phyloP scores from a whole-genome alignment of 805 yeast genomes.

The Saccharomycopsis sp. region DNA sequence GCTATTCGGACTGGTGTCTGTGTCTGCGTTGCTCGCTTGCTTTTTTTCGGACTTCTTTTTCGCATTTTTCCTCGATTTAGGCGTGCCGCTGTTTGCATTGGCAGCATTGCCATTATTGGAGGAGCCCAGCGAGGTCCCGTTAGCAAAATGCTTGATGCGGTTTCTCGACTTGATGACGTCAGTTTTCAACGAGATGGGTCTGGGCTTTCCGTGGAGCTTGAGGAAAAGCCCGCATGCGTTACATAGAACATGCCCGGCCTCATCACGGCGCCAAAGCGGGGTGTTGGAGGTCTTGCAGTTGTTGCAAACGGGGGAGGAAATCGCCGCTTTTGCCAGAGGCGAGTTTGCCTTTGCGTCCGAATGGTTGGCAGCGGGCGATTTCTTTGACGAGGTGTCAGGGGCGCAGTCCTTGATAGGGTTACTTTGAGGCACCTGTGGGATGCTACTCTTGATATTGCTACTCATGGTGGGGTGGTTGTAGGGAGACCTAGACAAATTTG shows the following conservation, averaged over 20 bases:
- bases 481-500: no score
- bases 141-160: constrained; percentile 53
- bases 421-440: no score
- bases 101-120: neutral
- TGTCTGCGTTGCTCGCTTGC: neutral
- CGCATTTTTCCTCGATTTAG: constrained; percentile 7
- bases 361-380: neutral
- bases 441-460: no score
- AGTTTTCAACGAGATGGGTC: constrained; percentile 87
- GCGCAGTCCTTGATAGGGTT: neutral
- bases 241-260: constrained; percentile 82
- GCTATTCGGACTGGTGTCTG: constrained; percentile 16
- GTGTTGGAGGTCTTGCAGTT: constrained; percentile 91
- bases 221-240: constrained; percentile 91
- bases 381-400: neutral
- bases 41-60: neutral
- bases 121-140: neutral
- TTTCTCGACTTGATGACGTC: constrained; percentile 90
- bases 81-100: neutral
- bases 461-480: no score
- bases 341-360: neutral
- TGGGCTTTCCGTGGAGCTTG: constrained; percentile 84
- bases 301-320: constrained; percentile 58
- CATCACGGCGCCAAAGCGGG: constrained; percentile 94
- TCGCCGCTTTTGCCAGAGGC: neutral